Evolutionary conservation across 768 basidiomycete genomes (phyloP).

Genomic region (Filobasidium floriforme): DNA sequence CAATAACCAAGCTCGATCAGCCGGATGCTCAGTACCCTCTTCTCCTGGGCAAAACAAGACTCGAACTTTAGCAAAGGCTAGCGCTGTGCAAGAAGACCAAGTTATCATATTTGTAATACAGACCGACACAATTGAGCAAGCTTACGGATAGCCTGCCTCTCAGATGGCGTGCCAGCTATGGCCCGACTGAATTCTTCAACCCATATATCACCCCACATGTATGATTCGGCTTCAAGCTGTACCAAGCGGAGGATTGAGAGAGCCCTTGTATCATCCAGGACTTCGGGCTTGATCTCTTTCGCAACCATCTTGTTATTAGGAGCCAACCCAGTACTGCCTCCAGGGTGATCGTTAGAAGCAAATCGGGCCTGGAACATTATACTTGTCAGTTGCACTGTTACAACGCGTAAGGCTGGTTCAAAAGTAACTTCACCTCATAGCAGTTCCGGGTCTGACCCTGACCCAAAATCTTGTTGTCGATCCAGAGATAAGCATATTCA

Average conservation of each 20-base stretch:
- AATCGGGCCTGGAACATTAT: not conserved
- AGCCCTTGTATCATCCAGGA: not conserved
- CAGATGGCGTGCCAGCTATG: not conserved
- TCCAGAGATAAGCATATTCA: not conserved
- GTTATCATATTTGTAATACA: not conserved
- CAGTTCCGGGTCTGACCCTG: not conserved
- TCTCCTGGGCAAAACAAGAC: not conserved
- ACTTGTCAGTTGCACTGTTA: not conserved
- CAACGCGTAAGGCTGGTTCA: too few species aligned
- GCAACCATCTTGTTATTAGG: not conserved
- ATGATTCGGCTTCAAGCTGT: not conserved
- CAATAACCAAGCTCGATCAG: not conserved
- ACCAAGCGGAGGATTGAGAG: not conserved
- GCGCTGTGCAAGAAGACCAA: not conserved
- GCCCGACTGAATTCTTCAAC: not conserved
- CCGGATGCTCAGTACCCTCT: not conserved
- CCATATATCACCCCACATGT: not conserved
- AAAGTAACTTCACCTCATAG: not conserved
- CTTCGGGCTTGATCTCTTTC: not conserved
- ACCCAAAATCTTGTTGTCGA: not conserved
- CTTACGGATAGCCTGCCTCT: not conserved
- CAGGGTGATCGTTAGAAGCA: not conserved
- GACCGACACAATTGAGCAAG: not conserved
- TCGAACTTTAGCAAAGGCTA: not conserved
- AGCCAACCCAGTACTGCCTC: not conserved